These are phyloP conservation scores for Geotrichum aggregatum DNA, from an alignment of 1,139 yeast species.

Conservation along the genomic window DNA sequence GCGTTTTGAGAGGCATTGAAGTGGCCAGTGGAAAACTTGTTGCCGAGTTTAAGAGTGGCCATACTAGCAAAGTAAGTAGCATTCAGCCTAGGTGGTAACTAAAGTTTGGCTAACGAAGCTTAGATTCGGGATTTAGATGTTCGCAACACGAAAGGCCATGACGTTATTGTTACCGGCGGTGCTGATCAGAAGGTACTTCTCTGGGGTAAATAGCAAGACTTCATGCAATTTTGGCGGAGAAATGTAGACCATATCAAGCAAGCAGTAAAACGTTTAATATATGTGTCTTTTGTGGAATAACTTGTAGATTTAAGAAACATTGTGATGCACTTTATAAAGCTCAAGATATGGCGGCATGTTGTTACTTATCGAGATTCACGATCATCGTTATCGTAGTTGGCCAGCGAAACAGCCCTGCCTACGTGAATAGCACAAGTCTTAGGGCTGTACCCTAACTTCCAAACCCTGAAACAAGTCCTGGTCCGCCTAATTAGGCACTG, in stretches of 20 bases:
- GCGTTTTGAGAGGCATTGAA: constrained; percentile 48
- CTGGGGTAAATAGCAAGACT: constrained; percentile 8
- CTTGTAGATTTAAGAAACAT: no score
- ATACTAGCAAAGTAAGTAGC: constrained; percentile 7
- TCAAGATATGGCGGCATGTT: no score
- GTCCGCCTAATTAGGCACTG: background rate
- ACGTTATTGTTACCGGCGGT: constrained; percentile 13
- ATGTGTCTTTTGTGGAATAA: no score
- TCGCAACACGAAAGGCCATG: background rate
- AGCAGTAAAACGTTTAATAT: no score
- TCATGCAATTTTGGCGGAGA: no score
- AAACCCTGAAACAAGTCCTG: background rate
- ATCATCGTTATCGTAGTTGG: no score
- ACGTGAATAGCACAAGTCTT: background rate
- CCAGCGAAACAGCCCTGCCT: background rate
- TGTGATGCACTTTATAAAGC: no score
- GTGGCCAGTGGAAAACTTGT: constrained; percentile 27
- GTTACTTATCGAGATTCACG: no score
- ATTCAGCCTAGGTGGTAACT: background rate
- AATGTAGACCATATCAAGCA: no score
- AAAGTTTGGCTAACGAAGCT: background rate
- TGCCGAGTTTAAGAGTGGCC: constrained; percentile 21
- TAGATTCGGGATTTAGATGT: constrained; percentile 12
- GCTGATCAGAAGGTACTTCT: constrained; percentile 14
- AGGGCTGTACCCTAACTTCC: constrained; percentile 5